Evolutionary conservation across 2,329 filamentous ascomycete species (phyloP).

Genomic region (Lecanicillium sp.): DNA sequence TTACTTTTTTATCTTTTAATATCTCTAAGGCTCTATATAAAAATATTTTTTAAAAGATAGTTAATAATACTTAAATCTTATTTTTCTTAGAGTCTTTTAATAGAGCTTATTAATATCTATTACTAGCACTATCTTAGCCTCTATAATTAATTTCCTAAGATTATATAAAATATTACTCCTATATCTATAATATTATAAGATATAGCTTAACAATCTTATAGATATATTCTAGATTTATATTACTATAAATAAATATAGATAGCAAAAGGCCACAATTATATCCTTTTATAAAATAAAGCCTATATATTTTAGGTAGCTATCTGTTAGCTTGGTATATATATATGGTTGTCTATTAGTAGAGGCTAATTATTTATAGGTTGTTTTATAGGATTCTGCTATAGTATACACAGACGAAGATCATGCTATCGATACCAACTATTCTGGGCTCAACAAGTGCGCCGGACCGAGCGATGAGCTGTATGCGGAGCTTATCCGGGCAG

Average conservation of each 20-base stretch:
- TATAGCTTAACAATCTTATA: constrained; percentile 5
- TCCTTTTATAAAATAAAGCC: constrained; percentile 14
- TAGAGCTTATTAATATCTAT: constrained; percentile 8
- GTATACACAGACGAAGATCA: background rate
- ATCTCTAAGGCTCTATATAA: constrained; percentile 5
- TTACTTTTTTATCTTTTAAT: background rate
- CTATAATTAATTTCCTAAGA: constrained; percentile 9
- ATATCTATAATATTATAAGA: constrained; percentile 4
- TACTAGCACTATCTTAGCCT: constrained; percentile 5
- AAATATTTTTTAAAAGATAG: constrained; percentile 2
- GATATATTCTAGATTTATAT: background rate
- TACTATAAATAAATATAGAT: background rate
- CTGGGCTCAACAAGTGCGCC: constrained; percentile 13
- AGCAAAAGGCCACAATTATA: constrained; percentile 4
- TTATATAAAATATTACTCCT: constrained; percentile 9
- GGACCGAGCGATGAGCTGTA: constrained; percentile 8
- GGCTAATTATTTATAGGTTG: constrained; percentile 6
- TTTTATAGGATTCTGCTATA: constrained; percentile 8
- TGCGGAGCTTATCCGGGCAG: background rate
- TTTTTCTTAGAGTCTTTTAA: constrained; percentile 14
- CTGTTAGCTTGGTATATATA: constrained; percentile 10
- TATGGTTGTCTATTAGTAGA: background rate
- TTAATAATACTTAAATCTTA: constrained; percentile 11
- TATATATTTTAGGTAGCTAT: constrained; percentile 10
- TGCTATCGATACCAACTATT: constrained; percentile 12